Base-by-base conservation (phyloP, 768 basidiomycete species). In the Mycena crocata region DNA sequence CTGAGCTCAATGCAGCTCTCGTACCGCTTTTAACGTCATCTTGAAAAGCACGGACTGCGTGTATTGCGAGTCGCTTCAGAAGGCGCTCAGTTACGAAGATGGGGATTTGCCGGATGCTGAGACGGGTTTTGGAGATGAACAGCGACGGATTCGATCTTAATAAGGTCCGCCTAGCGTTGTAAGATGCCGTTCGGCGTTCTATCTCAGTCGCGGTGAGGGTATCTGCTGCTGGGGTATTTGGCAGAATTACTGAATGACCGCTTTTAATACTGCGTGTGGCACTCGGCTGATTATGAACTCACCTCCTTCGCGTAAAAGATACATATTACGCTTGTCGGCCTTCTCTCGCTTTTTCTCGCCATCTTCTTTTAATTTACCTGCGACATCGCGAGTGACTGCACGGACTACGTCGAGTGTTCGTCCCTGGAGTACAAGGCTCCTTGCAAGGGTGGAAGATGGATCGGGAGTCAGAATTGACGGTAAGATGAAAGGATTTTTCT, bases 291-390 rank as follows among this genome's bases (percentile, higher is more conserved):
- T 37, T 9, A n/a, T n/a, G n/a, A 31, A 80, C 89, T 71, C 73
- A 94, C 96, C 94, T 83, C 98, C 98, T 87, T 99, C 98, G 15
- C 94, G 89, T 71, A 99, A 86, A 64, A 99, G 88, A 76, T 99
- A 98, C 75, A 98, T 89, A 75, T 98, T 98, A 26, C 97, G 87
- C 76, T 97, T 96, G 79, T 99, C 98, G 1, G 91, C 90, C 78
- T 96, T 96, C 78, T 95, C 90, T 51, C 95, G 85, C 66, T 86
- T 84, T 73, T 89, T 90, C 75, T 96, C 96, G 5, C 93, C 91
- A 21, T 91, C 93, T 67, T 98, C 96, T 75, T 93, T 94, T 50
- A 98, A 86, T 77, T 92, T 93, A 6, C 88, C 86, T 8, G 98
- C 98, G 69, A 93, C 87, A 67, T 96, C 95, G 56, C 96, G 82